Base-by-base conservation (phyloP, 2,329 filamentous ascomycete species). In the Aspergillus neoniger region DNA sequence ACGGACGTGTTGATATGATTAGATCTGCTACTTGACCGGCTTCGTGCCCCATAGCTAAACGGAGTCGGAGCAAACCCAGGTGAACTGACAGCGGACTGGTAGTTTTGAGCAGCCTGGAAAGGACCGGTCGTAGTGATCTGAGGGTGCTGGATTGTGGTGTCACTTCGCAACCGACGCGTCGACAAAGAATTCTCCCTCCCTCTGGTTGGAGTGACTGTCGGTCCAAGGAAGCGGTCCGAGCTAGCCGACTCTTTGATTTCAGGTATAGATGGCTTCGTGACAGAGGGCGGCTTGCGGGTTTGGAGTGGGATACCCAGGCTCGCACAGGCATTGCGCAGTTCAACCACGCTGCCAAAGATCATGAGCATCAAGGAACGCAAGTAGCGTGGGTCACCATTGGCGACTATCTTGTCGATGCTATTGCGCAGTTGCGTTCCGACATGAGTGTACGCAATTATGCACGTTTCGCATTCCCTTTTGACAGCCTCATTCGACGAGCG, bases 351-450 rank as follows among this genome's bases (percentile, higher is more conserved):
- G 51, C 82, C 82, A 65, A 85, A 86, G 38, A 87, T 80, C 63
- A 85, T 80, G 38, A 86, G 79, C 74, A 88, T 80, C 47, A 87
- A 77, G 15, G 82, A 85, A 25, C 86, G 83, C 55, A 88, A 75
- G 63, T 86, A 83, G 59, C 83, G 81, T 6, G 82, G 77, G 65
- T 88, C 85, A 4, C 81, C 81, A 52, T 83, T 80, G 50, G 81
- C 76, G n/a, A 85, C 79, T 36, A 86, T 82, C 59, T 83, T 83
- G 49, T 75, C 72, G 23, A 80, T 73, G 49, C 77, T 80, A 53
- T 80, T 77, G 54, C 79, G 79, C 49, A 85, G 70, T 59, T 83
- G 80, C 38, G 78, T 77, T 43, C 77, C 77, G 36, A 85, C 78
- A 62, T 81, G 77, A 14, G 75, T 77, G 64, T 84, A 85, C 25